Base-by-base conservation (phyloP, 441 rosid species). In the Corymbia calophylla region DNA sequence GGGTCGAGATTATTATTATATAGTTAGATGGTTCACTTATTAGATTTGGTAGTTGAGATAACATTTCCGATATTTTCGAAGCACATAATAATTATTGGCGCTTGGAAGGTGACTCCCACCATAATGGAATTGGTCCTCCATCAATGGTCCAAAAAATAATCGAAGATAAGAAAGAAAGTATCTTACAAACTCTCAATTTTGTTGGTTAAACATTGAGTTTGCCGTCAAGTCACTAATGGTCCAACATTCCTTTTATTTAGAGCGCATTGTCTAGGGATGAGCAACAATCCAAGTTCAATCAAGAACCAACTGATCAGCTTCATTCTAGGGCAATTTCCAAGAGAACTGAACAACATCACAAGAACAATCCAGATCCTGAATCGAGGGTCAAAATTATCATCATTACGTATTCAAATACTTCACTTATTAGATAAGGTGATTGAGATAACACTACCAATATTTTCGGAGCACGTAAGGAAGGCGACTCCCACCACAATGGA, bases 11-110 rank as follows among this genome's bases (percentile, higher is more conserved):
- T 31, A 66, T 31, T 31, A 1, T 66, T 8, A 31, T 7, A 31
- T 16, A 66, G 2, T 14, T 0, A 2, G 35, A 8, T 66, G 8
- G 17, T 31, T 66, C 44, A 31, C 19, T 66, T 17, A 31, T 31
- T 23, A 16, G 35, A 66, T 31, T 31, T 1, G 9, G 3, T 31
- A 32, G 21, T n/a, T 16, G 21, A 66, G 73, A 66, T 66, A n/a
- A 5, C 19, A 58, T 11, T 2, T 4, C 2, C 21, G 1, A 0
- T n/a, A 31, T 66, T 66, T 66, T n/a, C 11, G 2, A 0, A 66
- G 18, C 32, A 16, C 11, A 5, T 66, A 16, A n/a, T 31, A 31
- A 17, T 1, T 35, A 66, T 31, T n/a, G 17, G 1, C 0, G 21
- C 68, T 12, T 3, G 5, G 32, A 29, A 62, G 17, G 35, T 19